Base-by-base conservation (phyloP, 768 basidiomycete species). In the Boletus pseudo-olivaceus region DNA sequence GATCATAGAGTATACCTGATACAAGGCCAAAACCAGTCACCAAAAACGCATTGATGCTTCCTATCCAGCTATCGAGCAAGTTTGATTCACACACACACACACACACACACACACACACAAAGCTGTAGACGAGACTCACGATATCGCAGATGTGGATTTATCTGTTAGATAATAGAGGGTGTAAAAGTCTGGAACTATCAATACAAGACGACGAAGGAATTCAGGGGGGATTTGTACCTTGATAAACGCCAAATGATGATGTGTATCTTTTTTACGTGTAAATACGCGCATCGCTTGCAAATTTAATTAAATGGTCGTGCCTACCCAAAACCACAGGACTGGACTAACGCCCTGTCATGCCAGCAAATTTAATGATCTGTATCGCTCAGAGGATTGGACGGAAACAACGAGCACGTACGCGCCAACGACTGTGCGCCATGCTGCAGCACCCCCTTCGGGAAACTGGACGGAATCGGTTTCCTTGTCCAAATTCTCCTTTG, bases 1-100 rank as follows among this genome's bases (percentile, higher is more conserved):
- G 70, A 49, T 83, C 82, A 56, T 77, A 79, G 8, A 76, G 72
- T 47, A 71, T 62, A 3, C 82, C 82, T 5, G 75, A 63, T 35
- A 80, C 32, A 11, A 78, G 51, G 15, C 79, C 72, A n/a, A 67
- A 55, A 0, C 66, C 61, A 20, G 76, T 58, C 17, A 71, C 55
- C 11, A 80, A 63, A 43, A 77, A 74, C 1, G 75, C 60, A 56
- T 81, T 78, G 17, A 74, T 60, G 27, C 79, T 76, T 39, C 81
- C 82, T 54, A 83, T 76, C 73, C 72, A 76, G 12, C 72, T 72
- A 45, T 34, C 55, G 10, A 34, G 27, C 37, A 33, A 3, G 27
- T 33, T 46, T 64, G 9, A 7, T 15, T 11, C 9, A 0, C 15
- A 9, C 14, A 29, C 12, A 45, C 20, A 30, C 23, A 20, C 12